Evolutionary conservation across 495 filamentous ascomycete genomes (phyloP).

Genomic region (Daldinia loculata): DNA sequence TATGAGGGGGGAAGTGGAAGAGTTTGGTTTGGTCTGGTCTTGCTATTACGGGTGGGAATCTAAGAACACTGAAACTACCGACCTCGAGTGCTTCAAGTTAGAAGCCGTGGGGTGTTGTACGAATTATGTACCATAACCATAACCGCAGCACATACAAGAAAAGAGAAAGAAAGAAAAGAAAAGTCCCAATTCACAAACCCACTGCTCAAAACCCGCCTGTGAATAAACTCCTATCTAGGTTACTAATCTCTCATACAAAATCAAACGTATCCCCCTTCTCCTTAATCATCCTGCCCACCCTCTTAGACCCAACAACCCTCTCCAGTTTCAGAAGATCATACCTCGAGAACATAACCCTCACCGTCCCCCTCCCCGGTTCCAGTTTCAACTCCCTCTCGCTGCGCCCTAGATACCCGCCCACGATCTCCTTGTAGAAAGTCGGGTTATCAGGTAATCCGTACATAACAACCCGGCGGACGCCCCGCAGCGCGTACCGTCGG

Average conservation of each 20-base stretch:
- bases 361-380: slow-evolving; percentile 61
- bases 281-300: slow-evolving; percentile 78
- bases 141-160: slow-evolving; percentile 17
- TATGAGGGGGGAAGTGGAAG: neutral
- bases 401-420: slow-evolving; percentile 69
- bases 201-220: slow-evolving; percentile 6
- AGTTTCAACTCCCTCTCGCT: slow-evolving; percentile 63
- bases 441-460: slow-evolving; percentile 92
- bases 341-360: slow-evolving; percentile 80
- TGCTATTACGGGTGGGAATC: neutral
- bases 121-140: slow-evolving; percentile 26
- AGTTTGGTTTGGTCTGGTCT: neutral
- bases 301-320: slow-evolving; percentile 80
- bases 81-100: neutral
- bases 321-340: slow-evolving; percentile 91
- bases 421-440: slow-evolving; percentile 86
- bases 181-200: slow-evolving; percentile 8
- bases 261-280: slow-evolving; percentile 91
- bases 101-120: slow-evolving; percentile 1
- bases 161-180: neutral
- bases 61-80: neutral
- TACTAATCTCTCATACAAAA: slow-evolving; percentile 62
- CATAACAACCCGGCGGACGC: slow-evolving; percentile 81
- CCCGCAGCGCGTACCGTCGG: slow-evolving; percentile 78
- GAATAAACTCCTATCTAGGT: neutral